Evolutionary conservation across 768 basidiomycete species (phyloP).

Genomic region (Rhodotorula taiwanensis): DNA sequence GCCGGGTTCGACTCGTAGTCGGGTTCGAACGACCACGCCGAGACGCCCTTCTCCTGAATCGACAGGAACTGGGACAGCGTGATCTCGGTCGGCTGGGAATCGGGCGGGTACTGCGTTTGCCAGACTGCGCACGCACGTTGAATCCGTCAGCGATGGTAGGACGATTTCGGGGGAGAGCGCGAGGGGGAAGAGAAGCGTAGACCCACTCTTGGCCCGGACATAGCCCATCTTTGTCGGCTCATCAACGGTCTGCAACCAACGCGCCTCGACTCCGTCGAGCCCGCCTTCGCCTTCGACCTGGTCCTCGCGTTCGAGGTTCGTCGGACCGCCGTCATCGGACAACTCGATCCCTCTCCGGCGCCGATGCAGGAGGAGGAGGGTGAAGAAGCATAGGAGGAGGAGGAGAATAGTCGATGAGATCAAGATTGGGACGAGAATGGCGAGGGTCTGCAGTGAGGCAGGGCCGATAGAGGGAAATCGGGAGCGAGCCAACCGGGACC

Average conservation of each 20-base stretch:
- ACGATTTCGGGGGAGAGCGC: not conserved
- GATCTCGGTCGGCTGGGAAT: conserved; percentile 95
- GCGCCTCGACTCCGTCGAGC: conserved; percentile 79
- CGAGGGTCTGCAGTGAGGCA: conserved; percentile 25
- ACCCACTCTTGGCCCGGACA: conserved; percentile 75
- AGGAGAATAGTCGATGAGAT: conserved; percentile 89
- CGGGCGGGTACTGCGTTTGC: conserved; percentile 74
- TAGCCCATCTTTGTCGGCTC: conserved; percentile 67
- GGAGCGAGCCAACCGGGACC: not conserved
- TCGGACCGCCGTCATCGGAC: conserved; percentile 75
- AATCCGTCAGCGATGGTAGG: not conserved
- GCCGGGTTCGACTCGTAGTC: conserved; percentile 85
- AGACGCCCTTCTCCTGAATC: conserved; percentile 98
- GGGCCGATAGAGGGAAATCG: not conserved
- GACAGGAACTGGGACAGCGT: conserved; percentile 96
- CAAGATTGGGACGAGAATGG: conserved; percentile 78
- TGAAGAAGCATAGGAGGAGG: conserved; percentile 87
- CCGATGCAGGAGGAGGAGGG: conserved; percentile 70
- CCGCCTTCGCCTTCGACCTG: conserved; percentile 81
- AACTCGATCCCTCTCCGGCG: conserved; percentile 60
- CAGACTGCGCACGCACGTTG: conserved; percentile 45
- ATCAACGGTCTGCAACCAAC: conserved; percentile 80
- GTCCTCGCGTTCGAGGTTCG: conserved; percentile 88
- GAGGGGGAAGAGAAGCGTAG: not conserved
- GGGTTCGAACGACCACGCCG: conserved; percentile 98